Evolutionary conservation across 2,329 filamentous ascomycete species (phyloP).

Genomic region (Claviceps africana): DNA sequence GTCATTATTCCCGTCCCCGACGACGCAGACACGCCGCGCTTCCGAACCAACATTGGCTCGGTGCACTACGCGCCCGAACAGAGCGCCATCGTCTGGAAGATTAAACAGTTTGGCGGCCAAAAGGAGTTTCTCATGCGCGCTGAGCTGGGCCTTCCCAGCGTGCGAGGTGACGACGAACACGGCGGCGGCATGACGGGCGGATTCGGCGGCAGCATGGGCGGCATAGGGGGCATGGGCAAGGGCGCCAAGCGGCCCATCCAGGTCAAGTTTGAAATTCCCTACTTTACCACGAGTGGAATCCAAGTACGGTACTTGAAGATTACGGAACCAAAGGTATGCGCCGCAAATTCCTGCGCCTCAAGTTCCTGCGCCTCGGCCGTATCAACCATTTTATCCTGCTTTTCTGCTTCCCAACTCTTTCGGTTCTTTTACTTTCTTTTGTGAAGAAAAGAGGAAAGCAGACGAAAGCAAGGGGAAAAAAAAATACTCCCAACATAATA

Average conservation of each 20-base stretch:
- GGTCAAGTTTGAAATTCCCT: conserved; percentile 99
- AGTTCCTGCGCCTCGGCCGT: too few species aligned
- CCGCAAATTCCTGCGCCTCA: too few species aligned
- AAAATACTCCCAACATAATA: too few species aligned
- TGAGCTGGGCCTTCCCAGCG: conserved; percentile 83
- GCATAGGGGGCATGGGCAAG: conserved; percentile 63
- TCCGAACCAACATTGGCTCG: conserved; percentile 91
- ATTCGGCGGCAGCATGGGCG: conserved; percentile 93
- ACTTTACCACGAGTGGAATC: conserved; percentile 98
- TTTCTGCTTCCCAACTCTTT: too few species aligned
- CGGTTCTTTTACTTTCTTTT: too few species aligned
- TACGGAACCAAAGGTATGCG: conserved; percentile 88
- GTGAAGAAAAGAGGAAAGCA: too few species aligned
- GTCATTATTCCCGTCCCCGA: conserved; percentile 95
- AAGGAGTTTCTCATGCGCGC: conserved; percentile 99
- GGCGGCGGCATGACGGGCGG: conserved; percentile 96
- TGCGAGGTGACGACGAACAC: conserved; percentile 87
- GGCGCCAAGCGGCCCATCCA: conserved; percentile 87
- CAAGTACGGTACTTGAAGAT: conserved; percentile 98
- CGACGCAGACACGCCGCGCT: conserved; percentile 88
- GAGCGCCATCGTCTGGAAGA: conserved; percentile 98
- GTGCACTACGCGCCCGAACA: conserved; percentile 97
- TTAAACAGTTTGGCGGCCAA: conserved; percentile 96
- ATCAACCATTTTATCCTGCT: too few species aligned
- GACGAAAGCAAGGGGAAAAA: too few species aligned